A percentile compares a stretch with the other conserved stretches of the same genome.
These are phyloP conservation scores for Geranium incanum DNA, from an alignment of 441 rosid species.

Conservation along the genomic window DNA sequence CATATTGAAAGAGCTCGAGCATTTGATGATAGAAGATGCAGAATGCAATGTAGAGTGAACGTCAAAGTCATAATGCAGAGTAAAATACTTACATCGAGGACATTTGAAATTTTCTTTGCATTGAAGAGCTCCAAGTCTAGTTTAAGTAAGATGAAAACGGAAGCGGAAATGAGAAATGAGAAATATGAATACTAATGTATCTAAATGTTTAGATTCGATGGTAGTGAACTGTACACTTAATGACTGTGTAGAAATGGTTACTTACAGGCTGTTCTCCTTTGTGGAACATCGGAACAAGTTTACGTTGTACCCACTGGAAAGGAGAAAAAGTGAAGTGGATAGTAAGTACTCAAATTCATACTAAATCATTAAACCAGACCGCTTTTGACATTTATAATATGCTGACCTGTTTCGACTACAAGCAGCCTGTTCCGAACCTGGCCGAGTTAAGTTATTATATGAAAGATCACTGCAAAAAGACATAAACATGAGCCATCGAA, in stretches of 20 bases:
- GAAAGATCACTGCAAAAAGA: slow-evolving; percentile 70
- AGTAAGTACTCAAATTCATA: neutral
- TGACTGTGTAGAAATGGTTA: slow-evolving; percentile 8
- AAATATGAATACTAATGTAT: neutral
- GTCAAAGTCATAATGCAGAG: neutral
- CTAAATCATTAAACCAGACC: neutral
- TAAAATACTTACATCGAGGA: slow-evolving; percentile 47
- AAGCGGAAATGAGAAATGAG: neutral
- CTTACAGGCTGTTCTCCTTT: slow-evolving; percentile 30
- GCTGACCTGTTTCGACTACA: slow-evolving; percentile 59
- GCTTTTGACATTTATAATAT: neutral
- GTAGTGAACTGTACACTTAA: slow-evolving; percentile 21
- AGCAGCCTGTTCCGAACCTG: slow-evolving; percentile 45
- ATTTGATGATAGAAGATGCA: neutral
- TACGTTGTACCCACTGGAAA: slow-evolving; percentile 22
- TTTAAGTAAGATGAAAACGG: slow-evolving; percentile 15
- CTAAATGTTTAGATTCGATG: neutral
- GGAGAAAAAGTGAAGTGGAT: neutral
- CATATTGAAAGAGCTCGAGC: neutral
- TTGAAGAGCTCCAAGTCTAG: slow-evolving; percentile 43
- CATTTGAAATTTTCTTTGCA: slow-evolving; percentile 55
- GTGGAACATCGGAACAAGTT: slow-evolving; percentile 50
- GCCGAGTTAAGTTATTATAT: slow-evolving; percentile 67
- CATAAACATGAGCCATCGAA: neutral
- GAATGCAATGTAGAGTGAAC: neutral